Percentiles rank a stretch among this genome's conserved stretches.
These are phyloP conservation scores for Rehmannia glutinosa DNA, from an alignment of 257 asterid genomes.

Conservation along the genomic window DNA sequence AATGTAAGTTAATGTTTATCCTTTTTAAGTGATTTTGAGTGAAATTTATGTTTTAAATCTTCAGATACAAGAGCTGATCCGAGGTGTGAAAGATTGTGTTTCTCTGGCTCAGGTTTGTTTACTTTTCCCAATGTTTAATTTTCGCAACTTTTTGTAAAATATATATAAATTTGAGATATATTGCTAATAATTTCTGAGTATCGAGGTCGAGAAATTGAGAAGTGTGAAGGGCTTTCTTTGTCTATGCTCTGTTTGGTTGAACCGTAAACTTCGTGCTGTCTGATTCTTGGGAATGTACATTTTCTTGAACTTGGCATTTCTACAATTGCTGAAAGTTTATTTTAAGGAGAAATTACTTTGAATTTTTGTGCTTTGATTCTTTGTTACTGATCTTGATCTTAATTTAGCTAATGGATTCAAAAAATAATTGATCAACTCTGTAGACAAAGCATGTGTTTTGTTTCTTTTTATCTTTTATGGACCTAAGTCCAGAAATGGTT, in stretches of 20 bases:
- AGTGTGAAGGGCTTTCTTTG: conserved; percentile 24
- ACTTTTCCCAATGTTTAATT: conserved; percentile 37
- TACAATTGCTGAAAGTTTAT: not conserved
- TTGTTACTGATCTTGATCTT: not conserved
- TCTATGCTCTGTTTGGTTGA: conserved; percentile 6
- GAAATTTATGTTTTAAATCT: conserved; percentile 25
- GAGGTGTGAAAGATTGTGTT: conserved; percentile 67
- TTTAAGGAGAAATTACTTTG: not conserved
- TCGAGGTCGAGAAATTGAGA: conserved; percentile 37
- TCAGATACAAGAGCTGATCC: conserved; percentile 86
- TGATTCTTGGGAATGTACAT: conserved; percentile 29
- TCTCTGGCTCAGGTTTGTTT: conserved; percentile 97
- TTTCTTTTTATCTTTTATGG: not conserved
- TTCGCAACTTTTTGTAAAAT: conserved; percentile 12
- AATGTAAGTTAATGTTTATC: not conserved
- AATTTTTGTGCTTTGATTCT: not conserved
- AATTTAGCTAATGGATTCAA: conserved; percentile 7
- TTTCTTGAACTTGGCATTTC: conserved; percentile 28
- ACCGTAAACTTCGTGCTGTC: conserved; percentile 16
- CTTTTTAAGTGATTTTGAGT: not conserved
- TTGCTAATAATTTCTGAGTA: conserved; percentile 14
- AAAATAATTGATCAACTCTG: conserved; percentile 13
- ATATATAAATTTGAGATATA: not conserved
- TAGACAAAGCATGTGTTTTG: too few relatives aligned
- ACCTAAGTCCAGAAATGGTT: not conserved